phyloP scores from a whole-genome alignment of 2,329 filamentous ascomycete genomes.

The Raffaelea arxii region DNA sequence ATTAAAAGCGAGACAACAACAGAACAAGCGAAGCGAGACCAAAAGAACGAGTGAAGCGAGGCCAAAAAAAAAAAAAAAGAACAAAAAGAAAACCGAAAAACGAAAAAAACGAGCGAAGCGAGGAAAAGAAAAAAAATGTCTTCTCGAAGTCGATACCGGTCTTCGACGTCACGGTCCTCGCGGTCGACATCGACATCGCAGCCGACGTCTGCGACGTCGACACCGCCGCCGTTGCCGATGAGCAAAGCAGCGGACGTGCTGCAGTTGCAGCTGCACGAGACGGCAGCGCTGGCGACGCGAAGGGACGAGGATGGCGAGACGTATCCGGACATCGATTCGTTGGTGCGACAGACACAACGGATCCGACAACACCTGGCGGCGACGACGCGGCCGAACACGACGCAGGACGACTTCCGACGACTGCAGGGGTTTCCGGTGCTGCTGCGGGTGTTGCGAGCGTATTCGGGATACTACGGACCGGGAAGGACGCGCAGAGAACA shows the following conservation, averaged over 20 bases:
- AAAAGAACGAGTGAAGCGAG: no score
- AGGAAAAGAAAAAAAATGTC: not conserved
- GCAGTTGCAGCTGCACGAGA: constrained; percentile 40
- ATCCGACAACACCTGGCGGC: constrained; percentile 55
- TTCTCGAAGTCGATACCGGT: not conserved
- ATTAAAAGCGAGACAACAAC: no score
- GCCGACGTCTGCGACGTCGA: constrained; percentile 56
- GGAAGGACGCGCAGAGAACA: no score
- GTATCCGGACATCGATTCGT: constrained; percentile 37
- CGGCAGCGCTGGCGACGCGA: constrained; percentile 18
- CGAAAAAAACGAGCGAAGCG: no score
- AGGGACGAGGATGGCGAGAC: no score
- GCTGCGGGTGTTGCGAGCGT: constrained; percentile 57
- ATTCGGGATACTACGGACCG: constrained; percentile 70
- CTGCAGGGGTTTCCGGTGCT: constrained; percentile 69
- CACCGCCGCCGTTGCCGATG: constrained; percentile 43
- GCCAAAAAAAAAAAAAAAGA: no score
- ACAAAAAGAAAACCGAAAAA: no score
- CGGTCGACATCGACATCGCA: constrained; percentile 48
- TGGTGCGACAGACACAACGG: constrained; percentile 49
- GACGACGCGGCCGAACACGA: constrained; percentile 32
- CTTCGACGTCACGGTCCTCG: constrained; percentile 19
- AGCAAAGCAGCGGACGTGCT: constrained; percentile 54
- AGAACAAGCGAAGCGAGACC: no score
- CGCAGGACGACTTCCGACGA: constrained; percentile 75